Evolutionary conservation across 805 yeast genomes (phyloP).

Genomic region (Hanseniaspora mollemarum): DNA sequence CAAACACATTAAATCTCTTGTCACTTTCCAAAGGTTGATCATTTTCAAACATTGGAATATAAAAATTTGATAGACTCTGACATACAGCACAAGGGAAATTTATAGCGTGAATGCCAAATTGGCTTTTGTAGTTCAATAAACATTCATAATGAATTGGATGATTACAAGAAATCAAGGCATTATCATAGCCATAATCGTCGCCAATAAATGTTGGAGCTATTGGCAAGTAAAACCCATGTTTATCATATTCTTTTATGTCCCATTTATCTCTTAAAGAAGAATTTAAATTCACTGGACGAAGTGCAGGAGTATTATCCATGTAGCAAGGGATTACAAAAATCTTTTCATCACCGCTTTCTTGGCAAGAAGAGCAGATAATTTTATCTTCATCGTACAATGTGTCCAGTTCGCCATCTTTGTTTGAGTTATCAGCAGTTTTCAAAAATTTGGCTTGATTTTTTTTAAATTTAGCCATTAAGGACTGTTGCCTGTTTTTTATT

Average conservation of each 20-base stretch:
- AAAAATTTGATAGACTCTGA: slow-evolving; percentile 47
- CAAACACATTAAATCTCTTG: slow-evolving; percentile 1
- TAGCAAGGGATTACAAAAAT: slow-evolving; percentile 51
- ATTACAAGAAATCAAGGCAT: slow-evolving; percentile 69
- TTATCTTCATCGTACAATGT: slow-evolving; percentile 22
- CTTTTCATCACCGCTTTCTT: slow-evolving; percentile 38
- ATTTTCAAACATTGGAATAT: slow-evolving; percentile 23
- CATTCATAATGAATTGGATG: slow-evolving; percentile 86
- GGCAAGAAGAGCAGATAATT: slow-evolving; percentile 48
- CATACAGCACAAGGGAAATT: slow-evolving; percentile 83
- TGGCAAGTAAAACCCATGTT: not conserved
- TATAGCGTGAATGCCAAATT: not conserved
- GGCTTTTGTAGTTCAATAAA: slow-evolving; percentile 46
- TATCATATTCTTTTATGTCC: not conserved
- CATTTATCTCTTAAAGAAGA: slow-evolving; percentile 3
- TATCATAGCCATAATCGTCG: slow-evolving; percentile 18
- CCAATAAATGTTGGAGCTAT: slow-evolving; percentile 4
- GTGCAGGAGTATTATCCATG: slow-evolving; percentile 36
- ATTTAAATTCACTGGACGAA: slow-evolving; percentile 32
- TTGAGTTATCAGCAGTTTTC: slow-evolving; percentile 35
- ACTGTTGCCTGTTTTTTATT: slow-evolving; percentile 54
- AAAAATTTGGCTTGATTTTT: slow-evolving; percentile 69
- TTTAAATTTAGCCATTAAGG: slow-evolving; percentile 49
- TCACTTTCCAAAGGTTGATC: not conserved
- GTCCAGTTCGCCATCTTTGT: not conserved